phyloP scores from a whole-genome alignment of 2,329 filamentous ascomycete genomes.

The Claviceps sp. region DNA sequence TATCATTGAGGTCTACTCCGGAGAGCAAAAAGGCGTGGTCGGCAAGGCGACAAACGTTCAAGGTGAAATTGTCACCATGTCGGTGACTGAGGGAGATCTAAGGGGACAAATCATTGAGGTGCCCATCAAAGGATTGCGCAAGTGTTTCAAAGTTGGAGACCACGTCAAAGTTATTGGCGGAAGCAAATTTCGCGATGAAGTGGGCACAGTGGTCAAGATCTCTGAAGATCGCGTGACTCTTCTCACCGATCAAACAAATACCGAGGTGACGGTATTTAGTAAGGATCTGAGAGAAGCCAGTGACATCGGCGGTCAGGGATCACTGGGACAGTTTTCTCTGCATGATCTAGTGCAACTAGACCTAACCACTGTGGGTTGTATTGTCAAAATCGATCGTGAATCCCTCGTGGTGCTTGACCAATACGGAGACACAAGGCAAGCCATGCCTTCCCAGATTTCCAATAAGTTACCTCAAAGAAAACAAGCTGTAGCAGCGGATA shows the following conservation, averaged over 20 bases:
- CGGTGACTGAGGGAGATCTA: constrained; percentile 71
- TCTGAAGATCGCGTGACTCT: constrained; percentile 85
- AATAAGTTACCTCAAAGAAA: constrained; percentile 76
- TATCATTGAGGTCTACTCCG: constrained; percentile 90
- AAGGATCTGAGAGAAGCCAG: constrained; percentile 90
- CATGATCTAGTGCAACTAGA: constrained; percentile 93
- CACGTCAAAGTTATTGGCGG: constrained; percentile 98
- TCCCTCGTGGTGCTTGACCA: constrained; percentile 84
- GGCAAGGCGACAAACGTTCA: constrained; percentile 78
- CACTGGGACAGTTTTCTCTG: constrained; percentile 77
- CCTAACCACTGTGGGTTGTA: constrained; percentile 78
- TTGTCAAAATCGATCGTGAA: constrained; percentile 92
- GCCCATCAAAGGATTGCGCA: constrained; percentile 80
- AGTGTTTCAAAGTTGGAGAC: constrained; percentile 84
- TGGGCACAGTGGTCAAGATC: constrained; percentile 93
- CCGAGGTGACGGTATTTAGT: constrained; percentile 94
- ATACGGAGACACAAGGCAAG: constrained; percentile 65
- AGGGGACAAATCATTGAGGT: constrained; percentile 79
- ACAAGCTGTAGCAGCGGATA: constrained; percentile 79
- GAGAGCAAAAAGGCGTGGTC: constrained; percentile 83
- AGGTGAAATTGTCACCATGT: constrained; percentile 81
- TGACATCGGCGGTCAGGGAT: constrained; percentile 75
- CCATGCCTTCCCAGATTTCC: constrained; percentile 83
- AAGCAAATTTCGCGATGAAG: constrained; percentile 85
- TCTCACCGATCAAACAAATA: constrained; percentile 81